phyloP scores from a whole-genome alignment of 495 filamentous ascomycete genomes.

The Penicillium arizonense region DNA sequence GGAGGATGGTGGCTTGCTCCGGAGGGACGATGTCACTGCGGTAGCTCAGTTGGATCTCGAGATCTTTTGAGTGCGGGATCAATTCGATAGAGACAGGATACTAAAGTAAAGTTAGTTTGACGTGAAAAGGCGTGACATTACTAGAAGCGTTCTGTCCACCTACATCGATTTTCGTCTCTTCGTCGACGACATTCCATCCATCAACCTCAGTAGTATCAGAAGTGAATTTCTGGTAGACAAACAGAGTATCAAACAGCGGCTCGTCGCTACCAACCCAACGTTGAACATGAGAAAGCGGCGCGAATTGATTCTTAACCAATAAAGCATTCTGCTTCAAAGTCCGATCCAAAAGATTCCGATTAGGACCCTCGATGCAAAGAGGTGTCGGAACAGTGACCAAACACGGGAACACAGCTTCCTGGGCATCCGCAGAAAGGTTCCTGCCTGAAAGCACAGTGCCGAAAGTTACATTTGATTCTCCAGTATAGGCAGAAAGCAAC shows the following conservation, averaged over 20 bases:
- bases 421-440: slow-evolving; percentile 49
- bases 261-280: slow-evolving; percentile 59
- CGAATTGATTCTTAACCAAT: slow-evolving; percentile 66
- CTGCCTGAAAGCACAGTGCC: slow-evolving; percentile 74
- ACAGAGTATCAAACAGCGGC: slow-evolving; percentile 72
- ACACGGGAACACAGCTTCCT: slow-evolving; percentile 64
- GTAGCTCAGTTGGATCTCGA: slow-evolving; percentile 63
- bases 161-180: slow-evolving; percentile 57
- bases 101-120: slow-evolving; percentile 24
- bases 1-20: slow-evolving; percentile 52
- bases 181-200: slow-evolving; percentile 50
- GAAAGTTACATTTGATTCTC: slow-evolving; percentile 65
- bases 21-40: slow-evolving; percentile 55
- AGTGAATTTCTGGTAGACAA: slow-evolving; percentile 69
- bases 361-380: slow-evolving; percentile 46
- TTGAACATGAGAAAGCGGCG: slow-evolving; percentile 65
- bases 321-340: slow-evolving; percentile 61
- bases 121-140: slow-evolving; percentile 11
- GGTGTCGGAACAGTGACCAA: slow-evolving; percentile 70
- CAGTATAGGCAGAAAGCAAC: slow-evolving; percentile 68
- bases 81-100: slow-evolving; percentile 74
- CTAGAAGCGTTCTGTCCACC: slow-evolving; percentile 15
- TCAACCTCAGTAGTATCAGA: slow-evolving; percentile 5
- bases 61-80: slow-evolving; percentile 44
- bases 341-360: slow-evolving; percentile 50